These are phyloP conservation scores for Tanacetum coccineum DNA, from an alignment of 129 eudicot genomes.

Conservation along the genomic window DNA sequence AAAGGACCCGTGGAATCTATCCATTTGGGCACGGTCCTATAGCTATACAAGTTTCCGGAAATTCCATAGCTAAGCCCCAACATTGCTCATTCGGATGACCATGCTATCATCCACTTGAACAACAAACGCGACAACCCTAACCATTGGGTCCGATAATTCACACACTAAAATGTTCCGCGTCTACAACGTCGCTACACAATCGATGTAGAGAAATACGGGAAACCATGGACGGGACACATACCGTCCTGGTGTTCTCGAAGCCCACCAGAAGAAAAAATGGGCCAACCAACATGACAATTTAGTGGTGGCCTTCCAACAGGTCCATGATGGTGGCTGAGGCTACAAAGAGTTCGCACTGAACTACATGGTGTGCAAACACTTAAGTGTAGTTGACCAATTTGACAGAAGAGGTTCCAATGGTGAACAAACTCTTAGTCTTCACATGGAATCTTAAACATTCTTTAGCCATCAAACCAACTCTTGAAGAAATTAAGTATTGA, in stretches of 20 bases:
- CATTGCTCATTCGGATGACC: constrained; percentile 38
- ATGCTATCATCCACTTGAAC: constrained; percentile 31
- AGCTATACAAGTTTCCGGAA: constrained; percentile 68
- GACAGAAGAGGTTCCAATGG: constrained; percentile 97
- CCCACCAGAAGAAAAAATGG: constrained; percentile 51
- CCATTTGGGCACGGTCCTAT: constrained; percentile 84
- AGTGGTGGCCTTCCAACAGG: constrained; percentile 78
- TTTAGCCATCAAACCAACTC: constrained; percentile 43
- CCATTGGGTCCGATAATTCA: constrained; percentile 46
- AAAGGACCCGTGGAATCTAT: constrained; percentile 77
- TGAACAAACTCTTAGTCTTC: constrained; percentile 72
- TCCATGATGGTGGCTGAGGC: constrained; percentile 62
- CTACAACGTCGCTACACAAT: constrained; percentile 43
- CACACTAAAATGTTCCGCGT: constrained; percentile 62
- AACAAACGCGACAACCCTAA: constrained; percentile 39
- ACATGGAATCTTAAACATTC: constrained; percentile 82
- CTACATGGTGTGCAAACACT: constrained; percentile 72
- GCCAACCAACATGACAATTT: constrained; percentile 48
- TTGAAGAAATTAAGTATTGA: constrained; percentile 37
- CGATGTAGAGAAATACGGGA: constrained; percentile 78
- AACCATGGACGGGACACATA: constrained; percentile 70
- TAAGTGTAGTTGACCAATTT: constrained; percentile 65
- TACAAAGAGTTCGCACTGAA: constrained; percentile 43
- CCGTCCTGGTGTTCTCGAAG: constrained; percentile 63
- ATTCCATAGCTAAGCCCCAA: constrained; percentile 59